Evolutionary conservation across 495 filamentous ascomycete species (phyloP), one percentile per base, ranked within the genome.

Genomic region (Durotheca rogersii): DNA sequence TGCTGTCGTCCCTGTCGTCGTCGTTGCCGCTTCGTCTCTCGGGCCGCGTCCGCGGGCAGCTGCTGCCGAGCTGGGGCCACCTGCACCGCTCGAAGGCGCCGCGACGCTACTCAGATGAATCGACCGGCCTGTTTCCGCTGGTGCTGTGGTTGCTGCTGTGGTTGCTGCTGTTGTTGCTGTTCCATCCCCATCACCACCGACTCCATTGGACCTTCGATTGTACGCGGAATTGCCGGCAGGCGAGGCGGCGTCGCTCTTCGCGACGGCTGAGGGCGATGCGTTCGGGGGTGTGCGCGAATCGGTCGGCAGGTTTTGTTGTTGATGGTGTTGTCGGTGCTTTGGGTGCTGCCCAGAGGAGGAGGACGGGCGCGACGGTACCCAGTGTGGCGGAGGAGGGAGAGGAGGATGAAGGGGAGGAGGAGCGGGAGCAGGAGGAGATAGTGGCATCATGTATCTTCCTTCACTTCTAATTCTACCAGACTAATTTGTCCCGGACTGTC

Each of bases 361-460:
- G 6, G 41, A 51, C 16, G 27, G 36, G 41, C 33, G 43, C 14
- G 20, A 14, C 16, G 47, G 33, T 34, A 34, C 36, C 33, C 42
- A 47, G 9, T 41, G 41, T 19, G 54, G 51, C 40, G 39, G 40
- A 23, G 45, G 44, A 44, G 14, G 39, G n/a, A n/a, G n/a, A n/a
- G 27, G 34, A 27, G 30, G 39, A 19, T 30, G 42, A 23, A 29
- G 23, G 32, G 43, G 29, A 4, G 32, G 27, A 15, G 31, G n/a
- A 16, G 38, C 32, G 27, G 45, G 27, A 21, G 18, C 21, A 31
- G 36, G 7, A 20, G 23, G 36, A 7, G 37, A 29, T 50, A 18
- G 56, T 54, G 56, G 50, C 56, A 59, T 54, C 37, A 37, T 59
- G 49, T 41, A 39, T 32, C 17, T 30, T 27, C 35, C 12, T 33